These are phyloP conservation scores for Tribonema minus DNA, from an alignment of 108 stramenopile species.

Conservation along the genomic window DNA sequence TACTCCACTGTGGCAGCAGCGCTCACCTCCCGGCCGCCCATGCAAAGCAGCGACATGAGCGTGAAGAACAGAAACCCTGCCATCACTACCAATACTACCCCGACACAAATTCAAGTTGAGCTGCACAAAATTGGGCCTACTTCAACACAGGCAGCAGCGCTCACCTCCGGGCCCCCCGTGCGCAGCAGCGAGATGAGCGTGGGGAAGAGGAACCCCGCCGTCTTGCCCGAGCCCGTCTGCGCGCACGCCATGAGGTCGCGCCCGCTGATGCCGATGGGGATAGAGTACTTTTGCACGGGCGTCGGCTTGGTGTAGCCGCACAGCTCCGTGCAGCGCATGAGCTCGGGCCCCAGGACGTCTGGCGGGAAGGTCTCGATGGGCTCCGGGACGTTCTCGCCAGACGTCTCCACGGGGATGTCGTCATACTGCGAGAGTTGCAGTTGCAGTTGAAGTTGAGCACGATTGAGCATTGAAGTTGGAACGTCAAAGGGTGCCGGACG, in stretches of 20 bases:
- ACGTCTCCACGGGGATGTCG: too few relatives aligned
- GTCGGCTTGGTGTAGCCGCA: conserved; percentile 91
- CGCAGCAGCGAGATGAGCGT: conserved; percentile 83
- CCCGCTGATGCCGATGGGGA: conserved; percentile 79
- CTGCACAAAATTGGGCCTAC: too few relatives aligned
- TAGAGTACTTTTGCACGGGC: conserved; percentile 93
- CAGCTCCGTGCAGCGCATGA: conserved; percentile 79
- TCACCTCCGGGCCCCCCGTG: conserved; percentile 67
- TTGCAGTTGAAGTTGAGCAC: too few relatives aligned
- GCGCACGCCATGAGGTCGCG: conserved; percentile 97
- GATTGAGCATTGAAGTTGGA: too few relatives aligned
- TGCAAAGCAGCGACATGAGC: conserved; percentile 77
- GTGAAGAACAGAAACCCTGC: conserved; percentile 97
- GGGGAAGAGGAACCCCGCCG: conserved; percentile 94
- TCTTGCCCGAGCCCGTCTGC: conserved; percentile 96
- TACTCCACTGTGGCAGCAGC: too few relatives aligned
- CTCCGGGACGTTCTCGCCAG: conserved; percentile 75
- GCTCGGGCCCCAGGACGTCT: conserved; percentile 82
- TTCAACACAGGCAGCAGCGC: too few relatives aligned
- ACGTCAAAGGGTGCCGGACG: too few relatives aligned
- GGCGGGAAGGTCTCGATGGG: conserved; percentile 77
- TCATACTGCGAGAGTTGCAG: too few relatives aligned
- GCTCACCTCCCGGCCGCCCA: conserved; percentile 67
- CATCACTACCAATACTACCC: conserved; percentile 94
- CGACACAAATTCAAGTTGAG: too few relatives aligned